Base-by-base conservation (phyloP, 805 yeast species). In the Yarrowia sp. region DNA sequence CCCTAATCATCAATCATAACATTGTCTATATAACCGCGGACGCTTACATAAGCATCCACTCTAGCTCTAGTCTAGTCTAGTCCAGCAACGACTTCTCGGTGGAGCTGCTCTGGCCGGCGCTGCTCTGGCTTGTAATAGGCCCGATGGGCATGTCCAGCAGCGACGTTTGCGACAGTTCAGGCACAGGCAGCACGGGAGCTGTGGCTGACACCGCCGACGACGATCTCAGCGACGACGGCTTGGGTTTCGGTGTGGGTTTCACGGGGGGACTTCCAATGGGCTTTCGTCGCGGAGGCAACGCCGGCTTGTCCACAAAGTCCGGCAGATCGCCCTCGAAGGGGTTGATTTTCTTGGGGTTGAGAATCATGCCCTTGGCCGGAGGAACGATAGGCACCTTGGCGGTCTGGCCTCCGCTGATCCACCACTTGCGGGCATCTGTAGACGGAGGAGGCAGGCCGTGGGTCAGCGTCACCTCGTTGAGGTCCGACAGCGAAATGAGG, bases 391-490 rank as follows among this genome's bases (percentile, higher is more conserved):
- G 83, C 5, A 94, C 89, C 74, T 88, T 91, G 1, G 93, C 92
- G 13, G 87, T 84, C 69, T 83, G 82, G 0, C 95, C 94, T 12
- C 87, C 88, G 14, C 89, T 88, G 17, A 91, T 81, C 99, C 99
- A 95, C 99, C 99, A 95, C 76, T 91, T 91, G 24, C 83, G 79
- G 14, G 81, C 77, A 68, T 91, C 97, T 0, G 95, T 85, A 68
- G 96, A 89, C 15, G 99, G 99, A 0, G 97, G 91, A 5, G 98
- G 97, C 66, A 93, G 80, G 9, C 83, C 84, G 68, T 73, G 72
- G 8, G 76, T 74, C 19, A 74, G 68, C 36, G 72, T 72, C 3
- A 70, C 68, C 38, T 72, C 75, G 38, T 72, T 72, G 36, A 75
- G 68, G 43, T 73, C 75, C 60, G 65, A 69, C 66, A 71, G 69